phyloP scores from a whole-genome alignment of 2,329 filamentous ascomycete species.

The Penicillium nordicum region DNA sequence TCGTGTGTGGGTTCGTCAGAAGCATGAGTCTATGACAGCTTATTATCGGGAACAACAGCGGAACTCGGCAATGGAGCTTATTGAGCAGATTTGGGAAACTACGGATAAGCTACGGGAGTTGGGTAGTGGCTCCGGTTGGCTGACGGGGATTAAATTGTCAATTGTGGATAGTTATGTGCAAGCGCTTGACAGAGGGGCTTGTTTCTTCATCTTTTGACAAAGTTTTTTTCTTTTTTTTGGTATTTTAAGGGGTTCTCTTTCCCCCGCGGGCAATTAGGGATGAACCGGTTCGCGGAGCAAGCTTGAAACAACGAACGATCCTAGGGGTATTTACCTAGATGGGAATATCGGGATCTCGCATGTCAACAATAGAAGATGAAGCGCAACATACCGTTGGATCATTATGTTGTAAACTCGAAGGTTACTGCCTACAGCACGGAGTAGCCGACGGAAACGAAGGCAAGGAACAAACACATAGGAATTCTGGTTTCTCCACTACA shows the following conservation, averaged over 20 bases:
- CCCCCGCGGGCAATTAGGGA: not conserved
- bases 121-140: not conserved
- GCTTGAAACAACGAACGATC: not conserved
- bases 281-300: not conserved
- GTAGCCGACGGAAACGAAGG: not conserved
- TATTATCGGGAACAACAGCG: constrained; percentile 25
- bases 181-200: constrained; percentile 15
- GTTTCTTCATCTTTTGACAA: constrained; percentile 23
- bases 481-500: not conserved
- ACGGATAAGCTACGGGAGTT: constrained; percentile 11
- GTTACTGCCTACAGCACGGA: not conserved
- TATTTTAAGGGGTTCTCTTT: not conserved
- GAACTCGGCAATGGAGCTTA: constrained; percentile 22
- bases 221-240: not conserved
- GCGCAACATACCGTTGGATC: not conserved
- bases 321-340: not conserved
- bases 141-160: not conserved
- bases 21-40: constrained; percentile 24
- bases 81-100: constrained; percentile 21
- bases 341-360: not conserved
- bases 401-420: not conserved
- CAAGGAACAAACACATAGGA: not conserved
- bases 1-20: constrained; percentile 20
- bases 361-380: not conserved
- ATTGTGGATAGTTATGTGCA: constrained; percentile 15